phyloP scores from a whole-genome alignment of 2,329 filamentous ascomycete species.

The Fusarium circinatum region DNA sequence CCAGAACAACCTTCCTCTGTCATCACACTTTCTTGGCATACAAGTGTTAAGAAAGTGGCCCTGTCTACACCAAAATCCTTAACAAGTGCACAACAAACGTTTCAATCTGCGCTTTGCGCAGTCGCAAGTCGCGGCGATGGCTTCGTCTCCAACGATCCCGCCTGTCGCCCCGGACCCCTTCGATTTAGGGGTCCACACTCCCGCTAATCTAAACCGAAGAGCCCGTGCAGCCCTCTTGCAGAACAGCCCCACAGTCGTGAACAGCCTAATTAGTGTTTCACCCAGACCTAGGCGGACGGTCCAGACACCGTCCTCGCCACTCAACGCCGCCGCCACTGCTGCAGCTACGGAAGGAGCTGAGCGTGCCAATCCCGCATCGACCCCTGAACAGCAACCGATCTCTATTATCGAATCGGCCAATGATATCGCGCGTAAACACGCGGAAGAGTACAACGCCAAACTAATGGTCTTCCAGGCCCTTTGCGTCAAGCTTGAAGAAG shows the following conservation, averaged over 20 bases:
- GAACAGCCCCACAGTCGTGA: neutral
- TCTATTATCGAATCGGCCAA: neutral
- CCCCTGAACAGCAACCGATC: neutral
- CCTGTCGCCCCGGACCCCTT: neutral
- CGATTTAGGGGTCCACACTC: neutral
- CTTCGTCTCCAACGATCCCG: rapidly evolving
- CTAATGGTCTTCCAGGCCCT: neutral
- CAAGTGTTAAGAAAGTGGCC: neutral
- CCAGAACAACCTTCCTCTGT: neutral
- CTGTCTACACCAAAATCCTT: neutral
- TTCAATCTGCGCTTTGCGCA: neutral
- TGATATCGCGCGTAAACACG: neutral
- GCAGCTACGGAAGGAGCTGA: neutral
- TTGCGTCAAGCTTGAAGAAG: neutral
- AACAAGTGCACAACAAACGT: neutral
- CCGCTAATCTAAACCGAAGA: neutral
- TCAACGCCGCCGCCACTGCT: neutral
- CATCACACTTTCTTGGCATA: neutral
- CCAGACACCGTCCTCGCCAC: neutral
- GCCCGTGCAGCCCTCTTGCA: neutral
- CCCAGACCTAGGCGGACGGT: neutral
- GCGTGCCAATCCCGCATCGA: neutral
- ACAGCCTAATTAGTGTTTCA: neutral
- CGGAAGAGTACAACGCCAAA: neutral
- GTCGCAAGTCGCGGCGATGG: neutral